Base-by-base conservation (phyloP, 2,329 filamentous ascomycete genomes). In the Metarhizium rileyi region DNA sequence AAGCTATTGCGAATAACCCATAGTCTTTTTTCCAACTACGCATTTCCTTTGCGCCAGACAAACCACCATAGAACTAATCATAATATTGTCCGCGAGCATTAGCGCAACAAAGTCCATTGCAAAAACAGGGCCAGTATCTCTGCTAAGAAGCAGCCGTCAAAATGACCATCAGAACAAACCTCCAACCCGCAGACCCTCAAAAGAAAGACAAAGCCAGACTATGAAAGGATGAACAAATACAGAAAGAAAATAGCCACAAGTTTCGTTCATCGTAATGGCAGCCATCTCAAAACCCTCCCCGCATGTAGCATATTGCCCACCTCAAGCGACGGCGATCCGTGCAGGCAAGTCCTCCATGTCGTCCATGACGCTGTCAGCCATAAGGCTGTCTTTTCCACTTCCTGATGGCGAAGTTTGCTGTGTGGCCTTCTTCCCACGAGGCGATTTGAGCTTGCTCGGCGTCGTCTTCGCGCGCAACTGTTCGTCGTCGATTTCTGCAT, bases 321-420 rank as follows among this genome's bases (percentile, higher is more conserved):
- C 22, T 25, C 10, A 42, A 20, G 18, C 30, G 23, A 18, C 46
- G 16, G 27, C 33, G n/a, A 50, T 26, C 40, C 42, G 51, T 9
- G 65, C 64, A 5, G 69, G 69, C 38, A 72, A 56, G 50, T 72
- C 70, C 48, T 71, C 68, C 70, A 72, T 70, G 41, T 71, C 69
- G 30, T 71, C 68, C 66, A 71, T 70, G 14, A 61, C 61, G 35
- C 66, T 68, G 22, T 65, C 63, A 4, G 60, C 64, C 66, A 71
- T 70, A 14, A 61, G 60, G 35, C 66, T 68, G 22, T 65, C 63
- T 3, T 59, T 63, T 14, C 56, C 58, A 12, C 59, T 55, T 22
- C 51, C 50, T 44, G 40, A 38, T n/a, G 53, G 51, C 12, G 42
- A 12, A 20, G 18, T 14, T 23, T 47, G 44, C 36, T 48, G 26